Evolutionary conservation across 2,329 filamentous ascomycete genomes (phyloP), one percentile per base, ranked within the genome.

Genomic region (Sporothrix sp.): DNA sequence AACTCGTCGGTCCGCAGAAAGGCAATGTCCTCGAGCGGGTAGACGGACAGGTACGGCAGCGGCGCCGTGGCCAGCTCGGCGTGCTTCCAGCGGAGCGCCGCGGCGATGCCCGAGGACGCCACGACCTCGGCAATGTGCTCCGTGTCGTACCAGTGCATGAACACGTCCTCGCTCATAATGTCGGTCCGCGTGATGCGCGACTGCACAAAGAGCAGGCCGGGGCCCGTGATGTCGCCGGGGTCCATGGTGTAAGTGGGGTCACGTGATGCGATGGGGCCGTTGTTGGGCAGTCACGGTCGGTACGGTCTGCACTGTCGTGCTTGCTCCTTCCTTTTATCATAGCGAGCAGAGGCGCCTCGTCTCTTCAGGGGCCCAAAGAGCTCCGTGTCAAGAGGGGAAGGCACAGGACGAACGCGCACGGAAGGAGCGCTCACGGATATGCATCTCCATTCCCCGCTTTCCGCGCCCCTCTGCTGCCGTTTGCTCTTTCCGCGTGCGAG

Each of bases 41-140:
- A 67, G 38, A 64, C 60, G 7, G 63, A 63, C 7, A 69, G 59
- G 47, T 62, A 67, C 0, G 66, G 66, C 52, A 60, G 63, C 39
- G 28, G 16, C 27, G 36, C 32, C n/a, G 45, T 45, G 21, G 9
- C 46, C 3, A 25, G 28, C n/a, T 63, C 52, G 36, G 58, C 57
- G 50, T 66, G 59, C 7, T 62, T 54, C 51, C 59, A 68, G 32
- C 66, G 65, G 43, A 63, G 61, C 0, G 61, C 65, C 21, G 58
- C 60, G 25, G 58, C 50, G 37, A 69, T 61, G 37, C 64, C 63
- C 27, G 57, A 59, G 6, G 62, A 67, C 21, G 54, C 46, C 4
- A 67, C 48, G 16, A 68, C 61, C 50, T 69, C 65, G 27, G 62
- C 54, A 27, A 68, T 67, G 56, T 69, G 66, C 33, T 66, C 65